Percentiles rank a stretch among this genome's conserved stretches.
phyloP scores from a whole-genome alignment of 2,329 filamentous ascomycete genomes.

The Beauveria varroae region DNA sequence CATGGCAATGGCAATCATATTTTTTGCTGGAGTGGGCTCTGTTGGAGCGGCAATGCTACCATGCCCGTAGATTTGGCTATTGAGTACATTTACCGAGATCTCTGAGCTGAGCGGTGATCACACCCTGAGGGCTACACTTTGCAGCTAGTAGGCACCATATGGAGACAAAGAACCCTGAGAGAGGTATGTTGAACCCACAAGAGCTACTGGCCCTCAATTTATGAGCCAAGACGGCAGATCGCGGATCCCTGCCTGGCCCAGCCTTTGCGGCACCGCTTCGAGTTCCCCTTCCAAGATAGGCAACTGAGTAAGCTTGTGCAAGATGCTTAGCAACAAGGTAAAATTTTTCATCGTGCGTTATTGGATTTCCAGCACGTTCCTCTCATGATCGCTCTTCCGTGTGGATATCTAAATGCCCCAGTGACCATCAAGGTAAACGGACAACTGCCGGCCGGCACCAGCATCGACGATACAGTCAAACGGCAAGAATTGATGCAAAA shows the following conservation, averaged over 20 bases:
- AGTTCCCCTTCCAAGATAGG: background rate
- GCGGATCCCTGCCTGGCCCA: background rate
- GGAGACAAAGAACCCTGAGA: background rate
- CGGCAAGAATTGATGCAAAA: background rate
- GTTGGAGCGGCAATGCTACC: background rate
- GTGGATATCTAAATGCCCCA: background rate
- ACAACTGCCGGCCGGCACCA: slow-evolving; percentile 5
- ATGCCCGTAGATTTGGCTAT: background rate
- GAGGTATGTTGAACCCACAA: background rate
- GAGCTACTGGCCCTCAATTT: background rate
- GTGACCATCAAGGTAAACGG: slow-evolving; percentile 1
- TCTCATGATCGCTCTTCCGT: background rate
- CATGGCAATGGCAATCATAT: too few relatives aligned
- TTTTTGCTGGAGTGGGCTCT: background rate
- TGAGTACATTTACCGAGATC: background rate
- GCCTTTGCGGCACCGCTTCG: background rate
- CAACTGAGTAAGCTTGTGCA: background rate
- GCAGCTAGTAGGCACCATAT: background rate
- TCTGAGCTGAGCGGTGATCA: background rate
- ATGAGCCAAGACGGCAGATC: background rate
- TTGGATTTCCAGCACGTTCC: background rate
- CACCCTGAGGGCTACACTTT: background rate
- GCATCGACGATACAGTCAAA: background rate
- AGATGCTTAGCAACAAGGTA: background rate
- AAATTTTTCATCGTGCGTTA: background rate